Percentiles rank a stretch among this genome's conserved stretches.
Evolutionary conservation across 2,329 filamentous ascomycete genomes (phyloP).

Genomic region (Parascedosporium putredinis): DNA sequence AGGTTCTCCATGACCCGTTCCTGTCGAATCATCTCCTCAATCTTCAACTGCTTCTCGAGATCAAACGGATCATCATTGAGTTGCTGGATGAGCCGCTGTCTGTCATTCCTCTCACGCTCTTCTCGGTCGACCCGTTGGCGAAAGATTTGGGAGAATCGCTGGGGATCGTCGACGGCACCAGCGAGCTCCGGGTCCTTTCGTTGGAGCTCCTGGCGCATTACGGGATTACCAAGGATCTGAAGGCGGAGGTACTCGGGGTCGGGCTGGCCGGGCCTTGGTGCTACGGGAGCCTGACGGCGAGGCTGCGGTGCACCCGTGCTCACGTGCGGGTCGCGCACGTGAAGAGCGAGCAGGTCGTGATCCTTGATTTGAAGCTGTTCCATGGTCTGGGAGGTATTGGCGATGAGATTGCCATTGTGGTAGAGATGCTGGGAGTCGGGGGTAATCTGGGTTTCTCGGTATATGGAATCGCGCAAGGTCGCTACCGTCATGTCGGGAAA

Average conservation of each 20-base stretch:
- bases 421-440: slow-evolving; percentile 71
- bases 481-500: slow-evolving; percentile 72
- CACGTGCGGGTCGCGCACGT: slow-evolving; percentile 54
- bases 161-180: slow-evolving; percentile 62
- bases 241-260: slow-evolving; percentile 77
- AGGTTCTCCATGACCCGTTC: slow-evolving; percentile 91
- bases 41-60: slow-evolving; percentile 77
- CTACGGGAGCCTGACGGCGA: slow-evolving; percentile 16
- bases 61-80: slow-evolving; percentile 95
- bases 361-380: slow-evolving; percentile 71
- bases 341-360: slow-evolving; percentile 85
- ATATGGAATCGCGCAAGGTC: slow-evolving; percentile 78
- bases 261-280: slow-evolving; percentile 17
- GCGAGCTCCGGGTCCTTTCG: slow-evolving; percentile 68
- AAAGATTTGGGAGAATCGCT: slow-evolving; percentile 65
- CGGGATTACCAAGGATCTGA: slow-evolving; percentile 70
- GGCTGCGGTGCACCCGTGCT: slow-evolving; percentile 28
- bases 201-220: slow-evolving; percentile 59
- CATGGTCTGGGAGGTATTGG: slow-evolving; percentile 69
- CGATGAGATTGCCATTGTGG: slow-evolving; percentile 76
- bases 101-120: slow-evolving; percentile 60
- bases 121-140: slow-evolving; percentile 59
- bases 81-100: slow-evolving; percentile 71
- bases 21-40: slow-evolving; percentile 94
- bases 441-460: slow-evolving; percentile 70